phyloP scores from a whole-genome alignment of 495 filamentous ascomycete genomes.

The Talaromyces borbonicus region DNA sequence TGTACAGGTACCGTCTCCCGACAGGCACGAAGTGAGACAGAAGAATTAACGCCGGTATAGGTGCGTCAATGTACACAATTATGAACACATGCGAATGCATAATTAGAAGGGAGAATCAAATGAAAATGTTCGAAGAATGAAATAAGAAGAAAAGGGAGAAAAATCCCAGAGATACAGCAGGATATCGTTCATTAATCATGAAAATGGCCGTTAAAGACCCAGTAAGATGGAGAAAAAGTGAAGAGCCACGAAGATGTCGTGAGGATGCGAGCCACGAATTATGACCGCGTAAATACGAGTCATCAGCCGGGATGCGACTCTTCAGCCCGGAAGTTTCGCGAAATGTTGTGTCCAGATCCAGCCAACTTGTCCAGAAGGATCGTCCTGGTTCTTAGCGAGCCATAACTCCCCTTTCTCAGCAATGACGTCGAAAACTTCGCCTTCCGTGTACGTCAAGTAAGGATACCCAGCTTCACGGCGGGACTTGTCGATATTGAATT shows the following conservation, averaged over 20 bases:
- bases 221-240: neutral
- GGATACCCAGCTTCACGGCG: constrained; percentile 89
- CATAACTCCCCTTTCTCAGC: constrained; percentile 95
- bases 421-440: constrained; percentile 87
- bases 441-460: constrained; percentile 88
- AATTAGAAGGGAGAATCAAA: too few relatives aligned
- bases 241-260: too few relatives aligned
- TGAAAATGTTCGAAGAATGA: too few relatives aligned
- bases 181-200: neutral
- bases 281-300: too few relatives aligned
- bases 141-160: constrained; percentile 1
- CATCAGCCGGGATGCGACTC: neutral
- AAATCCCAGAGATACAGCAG: neutral
- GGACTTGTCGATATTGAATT: constrained; percentile 91
- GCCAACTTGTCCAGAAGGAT: constrained; percentile 63
- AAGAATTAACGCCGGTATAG: too few relatives aligned
- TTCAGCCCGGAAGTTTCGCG: constrained; percentile 52
- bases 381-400: constrained; percentile 96
- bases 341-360: constrained; percentile 99
- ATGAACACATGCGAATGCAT: too few relatives aligned
- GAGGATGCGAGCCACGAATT: too few relatives aligned
- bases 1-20: too few relatives aligned
- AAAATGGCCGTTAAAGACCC: neutral
- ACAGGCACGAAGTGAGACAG: too few relatives aligned
- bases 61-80: too few relatives aligned